These are phyloP conservation scores for Cytospora piceicola DNA, from an alignment of 2,329 filamentous ascomycete species.

Conservation along the genomic window DNA sequence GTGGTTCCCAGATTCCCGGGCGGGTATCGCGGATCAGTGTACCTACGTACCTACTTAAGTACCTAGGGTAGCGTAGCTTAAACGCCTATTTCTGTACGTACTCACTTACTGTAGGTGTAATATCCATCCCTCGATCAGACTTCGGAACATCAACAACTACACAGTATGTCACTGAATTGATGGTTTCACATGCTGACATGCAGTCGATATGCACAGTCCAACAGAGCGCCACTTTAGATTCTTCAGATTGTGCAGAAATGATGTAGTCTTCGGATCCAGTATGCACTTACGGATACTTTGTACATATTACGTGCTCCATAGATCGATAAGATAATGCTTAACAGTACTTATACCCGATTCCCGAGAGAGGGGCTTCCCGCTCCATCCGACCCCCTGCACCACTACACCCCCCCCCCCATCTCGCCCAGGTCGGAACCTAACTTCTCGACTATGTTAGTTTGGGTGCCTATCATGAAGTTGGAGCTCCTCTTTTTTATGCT, in stretches of 20 bases:
- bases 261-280: background rate
- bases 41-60: background rate
- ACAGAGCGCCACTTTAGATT: background rate
- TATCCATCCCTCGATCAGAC: background rate
- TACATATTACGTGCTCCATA: background rate
- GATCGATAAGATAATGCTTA: background rate
- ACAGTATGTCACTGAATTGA: background rate
- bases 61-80: no score
- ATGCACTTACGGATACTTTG: background rate
- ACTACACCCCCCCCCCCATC: no score
- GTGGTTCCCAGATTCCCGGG: background rate
- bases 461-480: no score
- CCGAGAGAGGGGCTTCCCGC: slow-evolving; percentile 1
- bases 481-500: background rate
- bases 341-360: background rate
- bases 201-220: background rate
- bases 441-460: background rate
- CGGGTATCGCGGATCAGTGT: background rate
- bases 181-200: background rate
- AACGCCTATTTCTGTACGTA: no score
- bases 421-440: background rate
- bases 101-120: no score
- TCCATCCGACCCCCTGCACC: background rate
- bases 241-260: background rate
- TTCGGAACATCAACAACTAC: background rate